Evolutionary conservation across 345 rosid genomes (phyloP), one percentile per base, ranked within the genome.

Genomic region (Gossypium turneri): DNA sequence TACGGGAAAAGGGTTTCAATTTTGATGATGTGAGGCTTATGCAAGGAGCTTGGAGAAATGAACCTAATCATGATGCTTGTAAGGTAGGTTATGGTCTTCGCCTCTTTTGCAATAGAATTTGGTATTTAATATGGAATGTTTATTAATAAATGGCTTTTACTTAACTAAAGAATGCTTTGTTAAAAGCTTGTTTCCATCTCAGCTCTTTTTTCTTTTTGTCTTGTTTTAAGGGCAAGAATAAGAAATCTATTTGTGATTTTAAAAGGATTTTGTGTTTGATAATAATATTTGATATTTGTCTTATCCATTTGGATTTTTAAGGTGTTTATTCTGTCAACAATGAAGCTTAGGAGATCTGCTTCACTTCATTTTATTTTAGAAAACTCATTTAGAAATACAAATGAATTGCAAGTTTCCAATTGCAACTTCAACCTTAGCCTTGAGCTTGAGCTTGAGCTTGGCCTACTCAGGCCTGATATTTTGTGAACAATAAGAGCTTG

Each of bases 21-120:
- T 96, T 96, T 88, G 94, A 93, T 64, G 99, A 96, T 83, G 76
- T 84, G 38, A 89, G 97, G 89, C 83, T 96, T 58, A 87, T 96
- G 92, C 87, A 90, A 48, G 99, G 98, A 78, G 97, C 98, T 69
- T 96, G 99, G 99, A 90, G 98, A 85, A 90, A 96, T 82, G 97
- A 93, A 72, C 90, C 95, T 43, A 87, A 89, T 85, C 91, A 97
- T 79, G 97, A 96, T 81, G 61, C 83, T 59, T 96, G 99, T 94
- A 90, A 87, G 99, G 99, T 96, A 75, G 64, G 44, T 68, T 78
- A 74, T 76, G 41, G 27, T 62, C 53, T 64, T 64, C 19, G 16
- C 9, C 51, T 19, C 44, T 43, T 27, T 73, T 43, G 74, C 58
- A 52, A 20, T 43, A 12, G 60, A 61, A 69, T 77, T 16, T 59